Evolutionary conservation across 2,329 filamentous ascomycete species (phyloP), one percentile per base, ranked within the genome.

Genomic region (Fusarium musae): DNA sequence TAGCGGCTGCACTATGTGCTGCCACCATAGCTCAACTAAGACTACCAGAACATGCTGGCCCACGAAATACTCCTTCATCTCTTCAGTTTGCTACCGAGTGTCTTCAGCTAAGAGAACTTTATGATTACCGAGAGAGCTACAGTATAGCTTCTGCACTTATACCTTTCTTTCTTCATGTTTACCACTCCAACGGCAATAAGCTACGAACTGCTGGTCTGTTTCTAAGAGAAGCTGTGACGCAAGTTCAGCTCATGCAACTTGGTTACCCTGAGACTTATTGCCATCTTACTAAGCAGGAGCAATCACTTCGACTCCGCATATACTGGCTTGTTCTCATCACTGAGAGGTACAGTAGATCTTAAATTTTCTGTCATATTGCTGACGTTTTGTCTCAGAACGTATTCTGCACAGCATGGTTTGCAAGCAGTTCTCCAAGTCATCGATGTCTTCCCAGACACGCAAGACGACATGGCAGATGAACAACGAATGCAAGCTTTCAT

Each of bases 121-220:
- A 77, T 58, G 75, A 77, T 46, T 77, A 77, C 21, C 69, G 76
- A 13, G 77, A 79, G 49, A 75, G 52, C 13, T 69, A 63, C 34
- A 69, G 32, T 19, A 21, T 75, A 10, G 26, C 58, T 3, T 79
- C 78, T 6, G 44, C 77, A 16, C 39, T 79, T 9, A 78, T 73
- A 46, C 69, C 78, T 2, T 79, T 79, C 59, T 79, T 79, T 43
- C 61, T 79, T 3, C 78, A 79, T 46, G 66, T 79, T 23, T 79
- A 79, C 47, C 78, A 76, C 37, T 73, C 78, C 37, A 79, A 79
- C 13, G 74, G 77, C 13, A 66, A 72, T n/a, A 79, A 78, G 34
- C 34, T 79, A n/a, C 65, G 75, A 13, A 78, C 75, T 7, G 75
- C 77, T 28, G 76, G 73, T 8, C 40, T 76, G 3, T 78, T 74